phyloP scores from a whole-genome alignment of 768 basidiomycete species.

The Pleurotus sapidus region DNA sequence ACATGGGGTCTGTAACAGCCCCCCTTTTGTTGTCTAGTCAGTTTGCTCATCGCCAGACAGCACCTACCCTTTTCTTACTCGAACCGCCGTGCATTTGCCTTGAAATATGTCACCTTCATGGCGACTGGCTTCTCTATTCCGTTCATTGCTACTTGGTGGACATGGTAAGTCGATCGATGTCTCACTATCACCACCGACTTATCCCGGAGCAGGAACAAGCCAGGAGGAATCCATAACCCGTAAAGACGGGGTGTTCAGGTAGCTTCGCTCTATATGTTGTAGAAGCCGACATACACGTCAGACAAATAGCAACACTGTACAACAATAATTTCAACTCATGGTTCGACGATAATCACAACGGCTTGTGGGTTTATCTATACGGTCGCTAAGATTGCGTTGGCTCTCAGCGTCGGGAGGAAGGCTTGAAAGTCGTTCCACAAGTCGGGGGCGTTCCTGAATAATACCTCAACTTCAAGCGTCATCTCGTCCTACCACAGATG shows the following conservation, averaged over 20 bases:
- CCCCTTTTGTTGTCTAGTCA: too few relatives aligned
- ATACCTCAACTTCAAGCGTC: constrained; percentile 62
- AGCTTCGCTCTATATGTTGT: too few relatives aligned
- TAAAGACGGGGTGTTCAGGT: constrained; percentile 1
- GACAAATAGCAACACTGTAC: too few relatives aligned
- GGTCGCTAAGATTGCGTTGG: too few relatives aligned
- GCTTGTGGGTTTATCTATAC: too few relatives aligned
- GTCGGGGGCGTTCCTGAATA: constrained; percentile 82
- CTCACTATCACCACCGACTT: too few relatives aligned
- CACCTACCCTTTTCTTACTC: constrained; percentile 21
- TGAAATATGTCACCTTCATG: constrained; percentile 20
- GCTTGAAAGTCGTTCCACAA: constrained; percentile 77
- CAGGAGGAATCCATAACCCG: constrained; percentile 7
- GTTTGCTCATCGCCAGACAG: constrained; percentile 4
- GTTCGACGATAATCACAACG: too few relatives aligned
- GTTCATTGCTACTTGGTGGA: constrained; percentile 25
- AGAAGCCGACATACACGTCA: too few relatives aligned
- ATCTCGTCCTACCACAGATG: constrained; percentile 77
- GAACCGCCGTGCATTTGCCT: constrained; percentile 18
- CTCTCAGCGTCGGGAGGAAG: constrained; percentile 30
- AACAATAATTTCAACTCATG: too few relatives aligned
- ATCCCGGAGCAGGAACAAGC: constrained; percentile 4
- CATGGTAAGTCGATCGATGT: too few relatives aligned
- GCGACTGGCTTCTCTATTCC: constrained; percentile 25
- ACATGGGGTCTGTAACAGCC: neutral